A percentile compares a stretch with the other conserved stretches of the same genome.
These are phyloP conservation scores for Hanseniaspora meyeri DNA, from an alignment of 805 yeast genomes.

Conservation along the genomic window DNA sequence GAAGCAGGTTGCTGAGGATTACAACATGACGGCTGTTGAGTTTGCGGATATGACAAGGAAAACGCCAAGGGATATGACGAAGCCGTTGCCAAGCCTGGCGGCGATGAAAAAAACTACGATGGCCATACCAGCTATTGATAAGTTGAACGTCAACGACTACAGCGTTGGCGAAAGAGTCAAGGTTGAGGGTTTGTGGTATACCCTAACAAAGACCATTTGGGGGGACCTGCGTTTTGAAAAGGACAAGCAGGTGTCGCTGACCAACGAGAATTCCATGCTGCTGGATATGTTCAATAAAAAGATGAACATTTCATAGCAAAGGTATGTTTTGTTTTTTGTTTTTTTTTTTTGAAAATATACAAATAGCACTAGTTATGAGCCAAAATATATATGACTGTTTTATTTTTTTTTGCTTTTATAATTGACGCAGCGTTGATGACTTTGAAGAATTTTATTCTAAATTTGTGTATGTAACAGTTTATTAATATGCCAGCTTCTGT, in stretches of 20 bases:
- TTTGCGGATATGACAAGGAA: background rate
- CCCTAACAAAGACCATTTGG: slow-evolving; percentile 4
- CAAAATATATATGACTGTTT: background rate
- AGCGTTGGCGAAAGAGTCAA: slow-evolving; percentile 7
- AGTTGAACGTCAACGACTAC: background rate
- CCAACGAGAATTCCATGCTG: background rate
- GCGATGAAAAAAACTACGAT: background rate
- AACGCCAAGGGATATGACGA: background rate
- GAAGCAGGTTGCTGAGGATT: slow-evolving; percentile 5
- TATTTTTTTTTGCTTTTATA: background rate
- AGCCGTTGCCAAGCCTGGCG: background rate
- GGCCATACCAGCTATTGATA: background rate
- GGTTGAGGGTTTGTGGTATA: slow-evolving; percentile 4
- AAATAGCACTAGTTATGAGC: no score
- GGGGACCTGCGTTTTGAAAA: slow-evolving; percentile 10
- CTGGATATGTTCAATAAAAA: slow-evolving; percentile 6
- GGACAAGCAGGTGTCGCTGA: slow-evolving; percentile 3
- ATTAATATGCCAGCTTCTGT: no score
- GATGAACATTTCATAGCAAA: slow-evolving; percentile 1
- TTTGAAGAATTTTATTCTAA: no score
- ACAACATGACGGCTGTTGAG: slow-evolving; percentile 1
- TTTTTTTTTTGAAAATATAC: no score
- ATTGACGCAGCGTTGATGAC: no score
- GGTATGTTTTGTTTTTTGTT: background rate
- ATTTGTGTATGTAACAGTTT: no score